These are phyloP conservation scores for Linanthus parryae DNA, from an alignment of 148 eudicot species.

Conservation along the genomic window DNA sequence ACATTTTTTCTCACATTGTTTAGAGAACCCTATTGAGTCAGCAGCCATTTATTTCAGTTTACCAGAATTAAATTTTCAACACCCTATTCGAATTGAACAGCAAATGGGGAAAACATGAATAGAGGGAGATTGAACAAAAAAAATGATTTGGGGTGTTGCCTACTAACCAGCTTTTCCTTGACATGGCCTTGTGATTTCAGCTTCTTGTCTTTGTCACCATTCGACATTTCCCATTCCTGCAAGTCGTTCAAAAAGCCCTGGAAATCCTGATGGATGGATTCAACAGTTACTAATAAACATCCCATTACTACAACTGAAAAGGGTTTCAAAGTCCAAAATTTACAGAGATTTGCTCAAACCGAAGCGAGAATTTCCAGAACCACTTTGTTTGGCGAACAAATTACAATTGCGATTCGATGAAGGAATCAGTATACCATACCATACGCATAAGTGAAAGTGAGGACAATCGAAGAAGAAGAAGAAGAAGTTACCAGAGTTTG, in stretches of 20 bases:
- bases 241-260: slow-evolving; percentile 75
- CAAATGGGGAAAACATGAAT: slow-evolving; percentile 69
- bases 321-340: no score
- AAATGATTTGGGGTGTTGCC: slow-evolving; percentile 26
- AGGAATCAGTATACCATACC: no score
- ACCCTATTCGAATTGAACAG: no score
- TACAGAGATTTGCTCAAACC: no score
- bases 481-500: slow-evolving; percentile 23
- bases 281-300: background rate
- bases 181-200: slow-evolving; percentile 30
- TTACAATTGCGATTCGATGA: background rate
- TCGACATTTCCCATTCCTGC: slow-evolving; percentile 74
- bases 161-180: slow-evolving; percentile 51
- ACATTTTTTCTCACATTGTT: no score
- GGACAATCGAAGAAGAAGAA: background rate
- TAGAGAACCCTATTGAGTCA: no score
- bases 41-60: no score
- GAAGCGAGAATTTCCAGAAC: no score
- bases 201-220: slow-evolving; percentile 58
- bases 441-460: background rate
- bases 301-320: background rate
- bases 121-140: no score
- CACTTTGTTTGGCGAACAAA: no score
- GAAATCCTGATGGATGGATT: slow-evolving; percentile 45
- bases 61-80: no score